phyloP scores from a whole-genome alignment of 306 rosid species.

The Vicia villosa region DNA sequence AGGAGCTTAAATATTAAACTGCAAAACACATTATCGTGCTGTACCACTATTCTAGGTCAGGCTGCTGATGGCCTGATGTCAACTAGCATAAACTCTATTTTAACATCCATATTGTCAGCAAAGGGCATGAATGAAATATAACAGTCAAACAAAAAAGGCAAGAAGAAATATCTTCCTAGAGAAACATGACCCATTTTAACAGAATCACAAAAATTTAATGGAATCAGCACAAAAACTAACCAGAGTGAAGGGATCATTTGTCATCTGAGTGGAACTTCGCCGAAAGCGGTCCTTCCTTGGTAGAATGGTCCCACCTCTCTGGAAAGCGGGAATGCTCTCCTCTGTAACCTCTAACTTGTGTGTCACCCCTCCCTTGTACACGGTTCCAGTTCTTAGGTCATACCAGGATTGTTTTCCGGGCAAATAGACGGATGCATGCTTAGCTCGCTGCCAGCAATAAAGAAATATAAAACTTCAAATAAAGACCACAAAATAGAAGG shows the following conservation, averaged over 20 bases:
- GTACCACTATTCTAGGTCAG: slow-evolving; percentile 1
- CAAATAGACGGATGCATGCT: slow-evolving; percentile 74
- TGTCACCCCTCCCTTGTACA: slow-evolving; percentile 73
- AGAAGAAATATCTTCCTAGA: slow-evolving; percentile 14
- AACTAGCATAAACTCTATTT: slow-evolving; percentile 13
- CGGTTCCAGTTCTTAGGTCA: slow-evolving; percentile 72
- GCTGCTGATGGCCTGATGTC: neutral
- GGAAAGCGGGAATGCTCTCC: slow-evolving; percentile 89
- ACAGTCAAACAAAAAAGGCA: slow-evolving; percentile 10
- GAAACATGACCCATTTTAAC: slow-evolving; percentile 3
- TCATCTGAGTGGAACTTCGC: slow-evolving; percentile 95
- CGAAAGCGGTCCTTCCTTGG: slow-evolving; percentile 92
- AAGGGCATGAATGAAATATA: slow-evolving; percentile 20
- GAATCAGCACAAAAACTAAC: slow-evolving; percentile 52
- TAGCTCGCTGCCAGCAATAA: slow-evolving; percentile 59
- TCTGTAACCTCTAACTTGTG: slow-evolving; percentile 72
- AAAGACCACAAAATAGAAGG: slow-evolving; percentile 22
- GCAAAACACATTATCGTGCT: slow-evolving; percentile 4
- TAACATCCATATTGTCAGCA: slow-evolving; percentile 20
- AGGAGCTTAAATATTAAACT: slow-evolving; percentile 3
- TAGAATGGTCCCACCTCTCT: slow-evolving; percentile 85
- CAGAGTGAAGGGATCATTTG: slow-evolving; percentile 90
- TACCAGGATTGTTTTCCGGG: slow-evolving; percentile 94
- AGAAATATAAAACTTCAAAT: slow-evolving; percentile 17
- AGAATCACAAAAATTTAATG: slow-evolving; percentile 22